Evolutionary conservation across 208 protist species (phyloP).

Genomic region (Leishmania guyanensis): DNA sequence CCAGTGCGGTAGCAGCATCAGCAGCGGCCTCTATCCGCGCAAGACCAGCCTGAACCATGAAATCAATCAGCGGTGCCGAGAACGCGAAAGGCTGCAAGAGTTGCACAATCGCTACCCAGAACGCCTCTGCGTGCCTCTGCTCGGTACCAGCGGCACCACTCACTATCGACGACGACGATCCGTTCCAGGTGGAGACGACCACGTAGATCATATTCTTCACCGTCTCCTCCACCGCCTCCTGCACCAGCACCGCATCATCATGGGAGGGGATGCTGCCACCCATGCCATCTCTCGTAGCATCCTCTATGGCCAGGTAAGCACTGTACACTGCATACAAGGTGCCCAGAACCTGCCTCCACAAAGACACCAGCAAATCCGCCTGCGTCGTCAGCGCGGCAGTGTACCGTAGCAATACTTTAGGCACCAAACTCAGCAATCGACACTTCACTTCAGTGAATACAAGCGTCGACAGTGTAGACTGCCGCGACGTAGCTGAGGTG

Average conservation of each 20-base stretch:
- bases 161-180: background rate
- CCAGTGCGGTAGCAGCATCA: background rate
- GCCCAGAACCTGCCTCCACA: constrained; percentile 77
- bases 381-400: constrained; percentile 28
- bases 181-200: constrained; percentile 31
- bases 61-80: constrained; percentile 40
- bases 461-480: constrained; percentile 7
- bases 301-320: constrained; percentile 23
- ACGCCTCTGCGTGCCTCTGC: constrained; percentile 17
- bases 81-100: constrained; percentile 65
- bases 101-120: constrained; percentile 47
- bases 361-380: constrained; percentile 41
- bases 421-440: constrained; percentile 66
- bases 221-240: constrained; percentile 83
- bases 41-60: constrained; percentile 42
- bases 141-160: background rate
- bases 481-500: background rate
- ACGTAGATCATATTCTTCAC: constrained; percentile 91
- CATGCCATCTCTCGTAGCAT: background rate
- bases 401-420: constrained; percentile 77
- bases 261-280: background rate
- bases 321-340: constrained; percentile 81
- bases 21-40: background rate
- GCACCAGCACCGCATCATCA: constrained; percentile 52
- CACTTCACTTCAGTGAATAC: constrained; percentile 63